phyloP scores from a whole-genome alignment of 2,329 filamentous ascomycete species.

The Alternaria ethzedia region DNA sequence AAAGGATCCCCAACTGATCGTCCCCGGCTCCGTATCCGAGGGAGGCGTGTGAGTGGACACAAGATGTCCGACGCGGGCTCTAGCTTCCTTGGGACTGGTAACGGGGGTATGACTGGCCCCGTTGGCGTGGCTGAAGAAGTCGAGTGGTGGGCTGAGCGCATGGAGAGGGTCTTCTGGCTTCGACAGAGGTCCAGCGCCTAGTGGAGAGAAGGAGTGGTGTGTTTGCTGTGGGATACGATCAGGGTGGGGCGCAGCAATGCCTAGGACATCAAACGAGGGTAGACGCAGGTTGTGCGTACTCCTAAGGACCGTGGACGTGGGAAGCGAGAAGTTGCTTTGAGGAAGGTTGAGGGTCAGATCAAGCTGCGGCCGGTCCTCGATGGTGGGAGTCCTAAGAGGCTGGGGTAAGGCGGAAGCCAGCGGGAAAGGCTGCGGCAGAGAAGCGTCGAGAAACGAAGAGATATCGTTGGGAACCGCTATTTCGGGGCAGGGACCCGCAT shows the following conservation, averaged over 20 bases:
- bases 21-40: slow-evolving; percentile 52
- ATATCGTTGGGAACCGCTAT: slow-evolving; percentile 18
- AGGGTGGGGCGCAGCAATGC: slow-evolving; percentile 57
- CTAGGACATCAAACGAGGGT: slow-evolving; percentile 61
- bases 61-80: slow-evolving; percentile 39
- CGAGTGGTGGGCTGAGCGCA: slow-evolving; percentile 44
- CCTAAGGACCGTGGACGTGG: slow-evolving; percentile 39
- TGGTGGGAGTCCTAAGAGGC: slow-evolving; percentile 32
- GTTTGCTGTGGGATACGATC: slow-evolving; percentile 43
- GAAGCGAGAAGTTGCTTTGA: slow-evolving; percentile 37
- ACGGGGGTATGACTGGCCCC: slow-evolving; percentile 20
- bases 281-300: slow-evolving; percentile 54
- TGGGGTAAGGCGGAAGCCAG: slow-evolving; percentile 30
- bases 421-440: slow-evolving; percentile 39
- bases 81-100: slow-evolving; percentile 28
- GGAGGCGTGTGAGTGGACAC: slow-evolving; percentile 56
- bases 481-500: slow-evolving; percentile 22
- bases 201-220: slow-evolving; percentile 35
- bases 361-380: slow-evolving; percentile 35
- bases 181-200: slow-evolving; percentile 47
- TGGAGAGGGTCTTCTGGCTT: slow-evolving; percentile 51
- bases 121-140: slow-evolving; percentile 25
- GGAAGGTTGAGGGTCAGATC: slow-evolving; percentile 35
- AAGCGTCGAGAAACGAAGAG: slow-evolving; percentile 36
- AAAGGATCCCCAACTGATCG: slow-evolving; percentile 50